Percentiles rank a stretch among this genome's conserved stretches.
Conservation (phyloP, 116 monocot species). For the Posidonia oceanica region DNA sequence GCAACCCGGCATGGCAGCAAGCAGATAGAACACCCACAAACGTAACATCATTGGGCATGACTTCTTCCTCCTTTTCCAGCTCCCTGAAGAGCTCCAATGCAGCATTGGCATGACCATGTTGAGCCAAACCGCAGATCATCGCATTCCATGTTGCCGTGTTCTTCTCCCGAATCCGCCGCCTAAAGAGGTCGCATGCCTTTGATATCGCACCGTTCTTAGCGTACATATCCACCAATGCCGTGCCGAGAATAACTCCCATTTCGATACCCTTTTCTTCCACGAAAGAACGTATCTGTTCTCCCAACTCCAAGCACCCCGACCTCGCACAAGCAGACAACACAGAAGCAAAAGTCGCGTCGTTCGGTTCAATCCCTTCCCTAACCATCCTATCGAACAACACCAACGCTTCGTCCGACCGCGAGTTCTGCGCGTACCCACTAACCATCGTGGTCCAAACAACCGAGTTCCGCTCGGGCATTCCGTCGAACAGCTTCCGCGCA, state of each 20-base stretch:
- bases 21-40: constrained; percentile 57
- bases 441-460: constrained; percentile 65
- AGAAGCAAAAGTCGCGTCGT: constrained; percentile 38
- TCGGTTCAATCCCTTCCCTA: constrained; percentile 24
- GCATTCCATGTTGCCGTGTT: constrained; percentile 72
- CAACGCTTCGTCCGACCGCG: constrained; percentile 20
- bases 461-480: constrained; percentile 24
- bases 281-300: constrained; percentile 30
- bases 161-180: constrained; percentile 23
- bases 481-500: constrained; percentile 53
- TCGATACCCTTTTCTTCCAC: constrained; percentile 27
- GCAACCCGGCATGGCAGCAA: constrained; percentile 41
- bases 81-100: constrained; percentile 36
- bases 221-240: constrained; percentile 77
- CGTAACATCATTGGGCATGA: constrained; percentile 43
- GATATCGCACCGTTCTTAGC: constrained; percentile 50
- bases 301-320: constrained; percentile 40
- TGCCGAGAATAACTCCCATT: constrained; percentile 53
- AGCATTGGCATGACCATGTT: constrained; percentile 34
- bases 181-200: constrained; percentile 31
- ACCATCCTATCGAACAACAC: constrained; percentile 41
- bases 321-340: constrained; percentile 58
- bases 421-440: constrained; percentile 45
- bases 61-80: constrained; percentile 16
- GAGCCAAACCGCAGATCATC: constrained; percentile 59